phyloP scores from a whole-genome alignment of 1,284 basidiomycete species.

The Peniophora sp. region DNA sequence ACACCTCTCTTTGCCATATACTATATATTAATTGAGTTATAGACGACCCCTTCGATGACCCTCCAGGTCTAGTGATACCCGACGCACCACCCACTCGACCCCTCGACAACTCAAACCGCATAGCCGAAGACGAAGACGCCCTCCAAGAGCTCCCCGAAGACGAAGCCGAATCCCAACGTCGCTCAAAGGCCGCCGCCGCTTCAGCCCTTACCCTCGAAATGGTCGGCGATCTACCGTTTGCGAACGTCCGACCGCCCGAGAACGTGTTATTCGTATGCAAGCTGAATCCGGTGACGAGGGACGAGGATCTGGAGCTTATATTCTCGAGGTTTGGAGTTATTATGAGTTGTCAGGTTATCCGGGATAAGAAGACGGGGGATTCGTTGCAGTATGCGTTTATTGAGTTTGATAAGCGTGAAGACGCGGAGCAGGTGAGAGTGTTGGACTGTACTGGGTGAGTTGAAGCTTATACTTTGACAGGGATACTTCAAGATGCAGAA shows the following conservation, averaged over 20 bases:
- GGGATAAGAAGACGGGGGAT: slow-evolving; percentile 94
- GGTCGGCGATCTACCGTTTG: slow-evolving; percentile 98
- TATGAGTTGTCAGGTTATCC: slow-evolving; percentile 95
- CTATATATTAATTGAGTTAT: slow-evolving; percentile 2
- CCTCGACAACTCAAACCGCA: slow-evolving; percentile 80
- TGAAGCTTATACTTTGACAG: slow-evolving; percentile 25
- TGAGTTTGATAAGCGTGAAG: slow-evolving; percentile 90
- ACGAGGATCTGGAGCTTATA: slow-evolving; percentile 96
- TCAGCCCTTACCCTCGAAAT: slow-evolving; percentile 97
- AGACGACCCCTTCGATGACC: slow-evolving; percentile 96
- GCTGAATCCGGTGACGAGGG: slow-evolving; percentile 89
- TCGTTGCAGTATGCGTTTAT: slow-evolving; percentile 98
- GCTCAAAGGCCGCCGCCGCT: slow-evolving; percentile 82
- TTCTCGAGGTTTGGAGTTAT: slow-evolving; percentile 95
- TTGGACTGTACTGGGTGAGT: not conserved
- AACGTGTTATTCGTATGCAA: slow-evolving; percentile 99
- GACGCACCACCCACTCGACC: slow-evolving; percentile 73
- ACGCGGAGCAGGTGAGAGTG: slow-evolving; percentile 78
- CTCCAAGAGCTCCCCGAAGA: slow-evolving; percentile 72
- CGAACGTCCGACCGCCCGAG: slow-evolving; percentile 95
- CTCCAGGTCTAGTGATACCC: slow-evolving; percentile 63
- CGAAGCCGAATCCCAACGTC: slow-evolving; percentile 71
- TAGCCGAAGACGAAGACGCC: slow-evolving; percentile 88
- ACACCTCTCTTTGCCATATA: slow-evolving; percentile 5
- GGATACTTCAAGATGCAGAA: slow-evolving; percentile 99